Conservation (phyloP, 1,284 basidiomycete genomes). For the Sporisorium exsertum region DNA sequence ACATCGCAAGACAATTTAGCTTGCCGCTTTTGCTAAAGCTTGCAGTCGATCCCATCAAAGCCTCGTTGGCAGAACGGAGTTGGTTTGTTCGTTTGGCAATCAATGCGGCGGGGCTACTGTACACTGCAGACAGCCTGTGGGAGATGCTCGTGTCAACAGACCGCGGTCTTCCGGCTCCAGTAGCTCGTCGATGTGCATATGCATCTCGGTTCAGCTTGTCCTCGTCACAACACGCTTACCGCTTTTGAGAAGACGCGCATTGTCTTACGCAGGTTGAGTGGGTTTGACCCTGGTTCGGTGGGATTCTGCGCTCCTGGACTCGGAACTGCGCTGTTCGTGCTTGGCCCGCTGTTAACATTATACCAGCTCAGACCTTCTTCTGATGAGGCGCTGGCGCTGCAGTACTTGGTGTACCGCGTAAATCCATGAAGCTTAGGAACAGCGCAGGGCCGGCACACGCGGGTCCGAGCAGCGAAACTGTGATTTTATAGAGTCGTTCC, state of each 20-base stretch:
- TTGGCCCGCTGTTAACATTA: too few species aligned
- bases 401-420: not conserved
- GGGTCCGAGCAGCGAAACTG: not conserved
- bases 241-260: not conserved
- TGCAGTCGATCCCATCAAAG: too few species aligned
- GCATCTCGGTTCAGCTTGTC: constrained; percentile 1
- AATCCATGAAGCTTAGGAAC: not conserved
- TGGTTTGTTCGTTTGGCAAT: not conserved
- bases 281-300: not conserved
- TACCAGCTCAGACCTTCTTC: too few species aligned
- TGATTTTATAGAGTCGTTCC: not conserved
- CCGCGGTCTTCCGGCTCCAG: constrained; percentile 1
- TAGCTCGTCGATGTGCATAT: not conserved
- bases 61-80: not conserved
- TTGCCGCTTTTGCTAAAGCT: too few species aligned
- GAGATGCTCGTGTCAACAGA: constrained; percentile 1
- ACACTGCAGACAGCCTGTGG: not conserved
- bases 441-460: not conserved
- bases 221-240: not conserved
- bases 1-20: too few species aligned
- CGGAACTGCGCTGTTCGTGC: not conserved
- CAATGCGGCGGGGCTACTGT: not conserved
- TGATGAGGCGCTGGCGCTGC: too few species aligned
- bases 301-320: not conserved
- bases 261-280: not conserved